Conservation (phyloP, 116 monocot species). For the Dioscorea cayenensis region DNA sequence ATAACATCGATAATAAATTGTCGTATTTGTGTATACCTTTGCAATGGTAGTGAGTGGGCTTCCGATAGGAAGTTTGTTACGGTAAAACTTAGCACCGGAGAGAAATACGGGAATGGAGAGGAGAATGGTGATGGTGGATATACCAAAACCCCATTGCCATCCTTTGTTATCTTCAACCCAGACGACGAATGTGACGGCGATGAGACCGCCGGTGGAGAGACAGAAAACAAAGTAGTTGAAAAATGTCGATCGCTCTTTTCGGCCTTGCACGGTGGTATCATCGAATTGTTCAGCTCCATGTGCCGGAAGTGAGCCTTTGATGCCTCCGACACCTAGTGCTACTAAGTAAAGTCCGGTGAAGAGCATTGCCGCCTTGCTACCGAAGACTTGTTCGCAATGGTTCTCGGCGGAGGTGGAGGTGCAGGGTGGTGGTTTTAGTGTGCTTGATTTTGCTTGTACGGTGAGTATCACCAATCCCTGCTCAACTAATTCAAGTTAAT, state of each 20-base stretch:
- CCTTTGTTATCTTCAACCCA: conserved; percentile 92
- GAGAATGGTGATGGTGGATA: conserved; percentile 58
- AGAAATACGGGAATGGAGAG: conserved; percentile 65
- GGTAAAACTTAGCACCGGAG: conserved; percentile 36
- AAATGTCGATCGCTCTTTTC: conserved; percentile 64
- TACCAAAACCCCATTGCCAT: conserved; percentile 80
- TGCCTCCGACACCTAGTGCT: conserved; percentile 78
- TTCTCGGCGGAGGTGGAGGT: not conserved
- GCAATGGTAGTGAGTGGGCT: conserved; percentile 74
- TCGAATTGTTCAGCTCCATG: conserved; percentile 93
- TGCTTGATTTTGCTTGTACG: conserved; percentile 48
- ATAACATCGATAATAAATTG: too few relatives aligned
- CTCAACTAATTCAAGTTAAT: not conserved
- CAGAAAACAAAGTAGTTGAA: conserved; percentile 96
- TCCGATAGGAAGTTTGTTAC: conserved; percentile 57
- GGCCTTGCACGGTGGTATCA: conserved; percentile 30
- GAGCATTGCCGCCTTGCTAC: conserved; percentile 58
- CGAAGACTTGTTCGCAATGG: conserved; percentile 45
- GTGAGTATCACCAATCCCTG: conserved; percentile 78
- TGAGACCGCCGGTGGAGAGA: conserved; percentile 59
- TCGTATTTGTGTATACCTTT: conserved; percentile 28
- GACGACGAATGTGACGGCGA: conserved; percentile 77
- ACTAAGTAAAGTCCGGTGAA: conserved; percentile 69
- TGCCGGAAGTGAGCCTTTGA: conserved; percentile 73
- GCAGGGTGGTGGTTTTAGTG: conserved; percentile 55